Evolutionary conservation across 1,139 yeast species (phyloP), one percentile per base, ranked within the genome.

Genomic region (Diutina sp.): DNA sequence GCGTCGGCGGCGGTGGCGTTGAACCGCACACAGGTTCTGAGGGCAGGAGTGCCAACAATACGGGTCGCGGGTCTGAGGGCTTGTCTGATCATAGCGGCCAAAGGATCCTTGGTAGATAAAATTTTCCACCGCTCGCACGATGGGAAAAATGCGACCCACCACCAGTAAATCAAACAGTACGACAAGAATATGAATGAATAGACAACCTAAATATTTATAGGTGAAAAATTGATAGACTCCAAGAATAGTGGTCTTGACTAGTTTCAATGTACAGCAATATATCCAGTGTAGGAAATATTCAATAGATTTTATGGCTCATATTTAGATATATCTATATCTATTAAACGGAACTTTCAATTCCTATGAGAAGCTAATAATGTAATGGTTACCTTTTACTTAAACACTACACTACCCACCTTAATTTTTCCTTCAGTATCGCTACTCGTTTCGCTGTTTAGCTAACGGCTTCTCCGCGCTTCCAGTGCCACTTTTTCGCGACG

Each of bases 1-100:
- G 90, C 78, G 73, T 85, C 83, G 28, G 67, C 63, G 41, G 61
- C 60, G 54, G 61, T 57, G 60, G 68, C 60, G 51, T 66, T 65
- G 56, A 68, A 58, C 69, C 77, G 73, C 58, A 71, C 64, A 55
- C 71, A 65, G 54, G 76, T 73, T 68, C 73, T 72, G 62, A 67
- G 66, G 6, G 25, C 29, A 18, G 44, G 44, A 30, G 29, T 7
- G 9, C 53, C 44, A 30, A 32, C 53, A 30, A 50, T 32, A 50
- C 53, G 53, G 44, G 44, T 21, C 28, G 44, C 41, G 44, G 53
- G 53, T 32, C 45, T 50, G 53, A 50, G 53, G 44, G 53, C 53
- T 48, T 48, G 51, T 50, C 53, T 50, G 44, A 50, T 50, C 53
- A 50, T 50, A n/a, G 28, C 7, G 38, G 8, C 64, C 25, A 21